Base-by-base conservation (phyloP, 2,329 filamentous ascomycete genomes). In the Fusarium sacchari region DNA sequence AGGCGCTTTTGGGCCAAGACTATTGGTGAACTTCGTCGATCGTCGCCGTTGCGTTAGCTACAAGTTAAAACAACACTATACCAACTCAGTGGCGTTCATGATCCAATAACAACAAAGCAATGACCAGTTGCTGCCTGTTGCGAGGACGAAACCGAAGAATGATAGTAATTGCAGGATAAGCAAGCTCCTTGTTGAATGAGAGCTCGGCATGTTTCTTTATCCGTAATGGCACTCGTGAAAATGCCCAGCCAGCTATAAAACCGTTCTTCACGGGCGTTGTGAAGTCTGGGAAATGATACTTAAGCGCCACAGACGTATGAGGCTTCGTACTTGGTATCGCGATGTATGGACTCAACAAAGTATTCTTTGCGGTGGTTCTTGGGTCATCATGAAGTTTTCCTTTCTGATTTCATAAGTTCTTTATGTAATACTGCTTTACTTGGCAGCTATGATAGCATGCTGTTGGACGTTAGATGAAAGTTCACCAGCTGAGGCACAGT, bases 111-210 rank as follows among this genome's bases (percentile, higher is more conserved):
- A 52, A 20, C 8, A 36, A 36, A 5, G n/a, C 28, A 32, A 42
- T 32, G n/a, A 7, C 46, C 15, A 6, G 28, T 40, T 60, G 44
- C 46, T 34, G 46, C 58, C 46, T 60, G 58, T 17, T 60, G 57
- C 46, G 58, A 60, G 32, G n/a, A 18, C 11, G 17, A 59, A 53
- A 14, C 7, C n/a, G 36, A 55, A 55, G 13, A 28, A 24, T 20
- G 10, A 11, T 6, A 7, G 3, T 12, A 22, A 34, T 60, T 7
- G 26, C 22, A 34, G 9, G 12, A n/a, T 24, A 24, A n/a, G 28
- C 15, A 22, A 32, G 7, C 2, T 13, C 24, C n/a, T 36, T 10
- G 4, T 7, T 26, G 15, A 3, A 12, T 2, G 15, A 10, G 20
- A 36, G 7, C 7, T 40, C 36, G 57, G 36, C 2, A 7, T n/a